Evolutionary conservation across 2,329 filamentous ascomycete species (phyloP).

Genomic region (Ploettnerulaceae sp.): DNA sequence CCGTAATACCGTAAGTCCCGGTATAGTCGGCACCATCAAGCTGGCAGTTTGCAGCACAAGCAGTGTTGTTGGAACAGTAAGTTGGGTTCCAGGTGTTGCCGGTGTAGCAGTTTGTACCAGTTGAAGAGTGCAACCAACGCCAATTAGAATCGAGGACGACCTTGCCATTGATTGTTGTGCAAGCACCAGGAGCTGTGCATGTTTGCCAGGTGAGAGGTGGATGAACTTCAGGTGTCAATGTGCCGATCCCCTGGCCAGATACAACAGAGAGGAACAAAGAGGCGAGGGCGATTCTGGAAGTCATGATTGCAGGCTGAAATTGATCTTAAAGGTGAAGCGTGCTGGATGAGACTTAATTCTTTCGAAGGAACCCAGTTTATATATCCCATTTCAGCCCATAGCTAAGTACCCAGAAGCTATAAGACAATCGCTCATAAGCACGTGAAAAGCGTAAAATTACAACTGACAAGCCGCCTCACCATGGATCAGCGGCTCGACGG

Average conservation of each 20-base stretch:
- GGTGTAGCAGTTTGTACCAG: conserved; percentile 36
- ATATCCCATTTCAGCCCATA: neutral
- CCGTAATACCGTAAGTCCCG: conserved; percentile 49
- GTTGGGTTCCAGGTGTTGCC: conserved; percentile 40
- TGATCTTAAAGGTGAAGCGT: conserved; percentile 3
- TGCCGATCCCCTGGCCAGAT: conserved; percentile 45
- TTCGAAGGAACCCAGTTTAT: conserved; percentile 4
- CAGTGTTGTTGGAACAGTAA: conserved; percentile 41
- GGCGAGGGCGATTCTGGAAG: conserved; percentile 16
- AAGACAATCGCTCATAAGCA: neutral
- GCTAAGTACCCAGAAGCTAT: neutral
- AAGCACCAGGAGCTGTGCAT: conserved; percentile 44
- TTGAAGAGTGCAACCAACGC: conserved; percentile 49
- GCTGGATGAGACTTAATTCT: neutral
- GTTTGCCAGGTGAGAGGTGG: conserved; percentile 48
- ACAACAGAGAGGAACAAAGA: conserved; percentile 31
- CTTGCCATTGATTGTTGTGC: conserved; percentile 43
- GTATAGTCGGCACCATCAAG: conserved; percentile 50
- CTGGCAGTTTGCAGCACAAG: conserved; percentile 47
- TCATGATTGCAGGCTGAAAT: conserved; percentile 15
- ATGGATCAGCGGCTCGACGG: conserved; percentile 13
- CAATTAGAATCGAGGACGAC: conserved; percentile 53
- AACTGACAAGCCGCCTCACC: neutral
- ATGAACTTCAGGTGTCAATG: conserved; percentile 43
- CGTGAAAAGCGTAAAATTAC: neutral